These are phyloP conservation scores for Fomitopsis palustris DNA, from an alignment of 1,284 basidiomycete species.

Conservation along the genomic window DNA sequence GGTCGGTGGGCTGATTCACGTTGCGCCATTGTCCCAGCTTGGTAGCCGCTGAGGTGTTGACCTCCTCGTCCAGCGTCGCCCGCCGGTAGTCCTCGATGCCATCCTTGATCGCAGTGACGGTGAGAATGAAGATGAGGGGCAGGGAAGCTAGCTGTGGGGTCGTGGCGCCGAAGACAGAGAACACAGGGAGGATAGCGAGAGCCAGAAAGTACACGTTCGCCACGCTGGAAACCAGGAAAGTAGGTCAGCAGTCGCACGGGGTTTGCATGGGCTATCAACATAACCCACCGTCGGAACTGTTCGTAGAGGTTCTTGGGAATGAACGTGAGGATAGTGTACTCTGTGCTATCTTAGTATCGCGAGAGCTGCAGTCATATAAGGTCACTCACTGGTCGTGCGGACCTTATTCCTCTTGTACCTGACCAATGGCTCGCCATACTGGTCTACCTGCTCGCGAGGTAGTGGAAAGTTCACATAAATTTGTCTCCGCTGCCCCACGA, in stretches of 20 bases:
- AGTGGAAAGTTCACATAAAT: slow-evolving; percentile 78
- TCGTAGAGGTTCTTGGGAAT: slow-evolving; percentile 92
- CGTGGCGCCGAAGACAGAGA: slow-evolving; percentile 88
- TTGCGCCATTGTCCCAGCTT: slow-evolving; percentile 88
- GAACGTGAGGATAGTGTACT: slow-evolving; percentile 91
- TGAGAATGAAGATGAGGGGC: slow-evolving; percentile 85
- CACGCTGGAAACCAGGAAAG: background rate
- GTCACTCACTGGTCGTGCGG: slow-evolving; percentile 79
- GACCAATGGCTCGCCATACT: slow-evolving; percentile 72
- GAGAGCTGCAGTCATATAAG: background rate
- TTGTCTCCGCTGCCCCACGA: slow-evolving; percentile 62
- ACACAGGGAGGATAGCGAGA: slow-evolving; percentile 85
- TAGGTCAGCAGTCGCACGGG: background rate
- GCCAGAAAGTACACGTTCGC: slow-evolving; percentile 87
- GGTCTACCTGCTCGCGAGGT: slow-evolving; percentile 61
- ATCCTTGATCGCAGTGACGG: slow-evolving; percentile 92
- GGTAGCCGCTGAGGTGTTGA: slow-evolving; percentile 87
- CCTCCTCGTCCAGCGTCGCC: slow-evolving; percentile 83
- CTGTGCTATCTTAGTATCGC: slow-evolving; percentile 33
- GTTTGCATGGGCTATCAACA: background rate
- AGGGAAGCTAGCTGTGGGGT: slow-evolving; percentile 83
- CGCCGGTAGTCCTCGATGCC: slow-evolving; percentile 93
- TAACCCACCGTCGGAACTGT: slow-evolving; percentile 76
- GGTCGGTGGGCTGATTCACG: slow-evolving; percentile 82
- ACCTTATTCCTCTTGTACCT: slow-evolving; percentile 93